phyloP scores from a whole-genome alignment of 306 rosid species.

The Prosopis cineraria region DNA sequence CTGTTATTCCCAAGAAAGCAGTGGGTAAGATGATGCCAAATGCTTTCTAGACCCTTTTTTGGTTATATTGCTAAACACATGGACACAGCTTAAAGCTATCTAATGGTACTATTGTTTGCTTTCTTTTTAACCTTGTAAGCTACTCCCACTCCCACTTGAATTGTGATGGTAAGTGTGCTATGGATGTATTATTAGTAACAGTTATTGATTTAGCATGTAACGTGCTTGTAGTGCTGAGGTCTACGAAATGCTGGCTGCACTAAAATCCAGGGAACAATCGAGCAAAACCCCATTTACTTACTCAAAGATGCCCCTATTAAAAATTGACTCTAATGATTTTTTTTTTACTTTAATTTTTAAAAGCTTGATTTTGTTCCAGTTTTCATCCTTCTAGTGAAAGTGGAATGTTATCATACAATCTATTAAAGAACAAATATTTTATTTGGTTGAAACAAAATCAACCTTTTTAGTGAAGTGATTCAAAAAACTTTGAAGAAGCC shows the following conservation, averaged over 20 bases:
- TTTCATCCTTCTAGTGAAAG: not conserved
- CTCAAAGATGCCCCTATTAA: not conserved
- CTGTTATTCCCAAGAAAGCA: slow-evolving; percentile 78
- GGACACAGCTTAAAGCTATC: slow-evolving; percentile 4
- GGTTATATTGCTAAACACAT: not conserved
- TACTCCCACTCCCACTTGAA: slow-evolving; percentile 3
- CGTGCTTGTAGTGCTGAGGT: not conserved
- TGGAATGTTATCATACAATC: not conserved
- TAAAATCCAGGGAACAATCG: not conserved
- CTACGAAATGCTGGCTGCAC: not conserved
- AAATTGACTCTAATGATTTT: not conserved
- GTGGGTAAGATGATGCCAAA: slow-evolving; percentile 83
- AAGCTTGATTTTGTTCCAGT: not conserved
- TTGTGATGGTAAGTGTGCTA: slow-evolving; percentile 2
- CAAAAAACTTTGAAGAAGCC: not conserved
- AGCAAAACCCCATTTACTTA: not conserved
- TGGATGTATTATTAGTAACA: not conserved
- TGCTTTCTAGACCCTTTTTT: slow-evolving; percentile 25
- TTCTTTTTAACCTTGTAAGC: slow-evolving; percentile 7
- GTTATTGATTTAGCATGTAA: not conserved
- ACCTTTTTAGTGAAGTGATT: not conserved
- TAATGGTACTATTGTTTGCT: not conserved
- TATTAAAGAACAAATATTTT: not conserved
- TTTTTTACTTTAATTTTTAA: not conserved
- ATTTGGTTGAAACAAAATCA: not conserved